A percentile compares a stretch with the other conserved stretches of the same genome.
These are phyloP conservation scores for Huiozyma naganishii DNA, from an alignment of 805 yeast genomes.

Conservation along the genomic window DNA sequence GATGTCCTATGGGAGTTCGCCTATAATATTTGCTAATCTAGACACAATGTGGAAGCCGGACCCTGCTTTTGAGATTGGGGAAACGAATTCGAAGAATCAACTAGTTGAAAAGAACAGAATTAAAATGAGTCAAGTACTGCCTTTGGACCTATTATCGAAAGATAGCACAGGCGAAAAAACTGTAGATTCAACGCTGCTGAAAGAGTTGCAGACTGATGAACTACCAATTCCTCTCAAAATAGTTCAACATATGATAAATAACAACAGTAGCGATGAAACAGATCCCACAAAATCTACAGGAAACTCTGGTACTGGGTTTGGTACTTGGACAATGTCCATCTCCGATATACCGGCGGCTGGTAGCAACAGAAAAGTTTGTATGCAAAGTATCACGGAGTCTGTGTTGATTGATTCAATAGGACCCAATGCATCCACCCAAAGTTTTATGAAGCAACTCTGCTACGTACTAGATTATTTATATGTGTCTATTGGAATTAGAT, in stretches of 20 bases:
- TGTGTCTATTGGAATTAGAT: slow-evolving; percentile 21
- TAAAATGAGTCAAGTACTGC: slow-evolving; percentile 16
- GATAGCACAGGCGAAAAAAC: background rate
- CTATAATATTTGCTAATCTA: slow-evolving; percentile 19
- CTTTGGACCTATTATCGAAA: slow-evolving; percentile 7
- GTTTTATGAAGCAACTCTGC: slow-evolving; percentile 53
- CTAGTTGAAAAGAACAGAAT: slow-evolving; percentile 25
- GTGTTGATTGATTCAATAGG: slow-evolving; percentile 23
- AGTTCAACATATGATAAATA: slow-evolving; percentile 1
- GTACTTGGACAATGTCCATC: slow-evolving; percentile 50
- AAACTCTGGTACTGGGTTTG: too few species aligned
- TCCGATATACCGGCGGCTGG: slow-evolving; percentile 75
- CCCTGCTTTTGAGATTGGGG: slow-evolving; percentile 17
- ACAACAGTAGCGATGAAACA: background rate
- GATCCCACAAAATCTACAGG: too few species aligned
- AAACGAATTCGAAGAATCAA: slow-evolving; percentile 22
- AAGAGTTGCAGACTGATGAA: slow-evolving; percentile 6
- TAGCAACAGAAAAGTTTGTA: slow-evolving; percentile 41
- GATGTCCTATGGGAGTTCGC: slow-evolving; percentile 22
- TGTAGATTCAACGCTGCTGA: slow-evolving; percentile 14
- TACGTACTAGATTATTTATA: slow-evolving; percentile 44
- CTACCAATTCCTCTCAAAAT: slow-evolving; percentile 9
- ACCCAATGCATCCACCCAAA: slow-evolving; percentile 25
- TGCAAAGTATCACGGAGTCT: slow-evolving; percentile 58
- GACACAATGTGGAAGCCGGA: slow-evolving; percentile 23